Conservation (phyloP, 345 rosid genomes). For the Moricandia moricandioides region DNA sequence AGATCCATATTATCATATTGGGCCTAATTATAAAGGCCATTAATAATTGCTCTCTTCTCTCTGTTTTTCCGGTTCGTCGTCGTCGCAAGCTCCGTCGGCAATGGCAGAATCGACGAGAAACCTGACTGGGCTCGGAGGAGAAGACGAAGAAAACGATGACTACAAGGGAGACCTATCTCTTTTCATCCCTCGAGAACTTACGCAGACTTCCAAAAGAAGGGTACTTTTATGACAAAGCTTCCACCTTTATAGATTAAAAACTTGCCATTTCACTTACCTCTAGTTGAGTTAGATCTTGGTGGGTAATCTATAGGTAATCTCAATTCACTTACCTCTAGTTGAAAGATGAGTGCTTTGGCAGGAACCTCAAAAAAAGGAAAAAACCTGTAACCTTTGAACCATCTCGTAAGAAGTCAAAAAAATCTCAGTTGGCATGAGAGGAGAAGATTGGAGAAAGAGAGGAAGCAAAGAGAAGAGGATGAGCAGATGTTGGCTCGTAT, state of each 20-base stretch:
- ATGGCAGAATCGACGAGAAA: slow-evolving; percentile 32
- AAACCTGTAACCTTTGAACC: slow-evolving; percentile 36
- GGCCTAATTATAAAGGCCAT: slow-evolving; percentile 7
- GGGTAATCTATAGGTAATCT: neutral
- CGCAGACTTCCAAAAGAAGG: neutral
- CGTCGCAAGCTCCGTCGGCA: slow-evolving; percentile 17
- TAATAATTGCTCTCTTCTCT: neutral
- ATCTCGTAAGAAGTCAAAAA: slow-evolving; percentile 57
- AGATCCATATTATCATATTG: neutral
- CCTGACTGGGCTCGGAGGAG: slow-evolving; percentile 25
- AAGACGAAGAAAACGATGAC: neutral
- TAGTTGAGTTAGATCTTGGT: neutral
- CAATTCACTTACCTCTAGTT: neutral
- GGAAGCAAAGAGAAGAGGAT: slow-evolving; percentile 72
- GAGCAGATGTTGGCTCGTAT: slow-evolving; percentile 62
- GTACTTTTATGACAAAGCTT: neutral
- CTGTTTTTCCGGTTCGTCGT: neutral
- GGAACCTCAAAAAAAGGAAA: slow-evolving; percentile 38
- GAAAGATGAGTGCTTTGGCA: slow-evolving; percentile 21
- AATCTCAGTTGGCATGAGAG: neutral
- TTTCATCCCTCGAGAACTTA: slow-evolving; percentile 22
- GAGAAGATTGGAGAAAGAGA: slow-evolving; percentile 68
- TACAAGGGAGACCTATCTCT: slow-evolving; percentile 79
- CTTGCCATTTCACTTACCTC: neutral
- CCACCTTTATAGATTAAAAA: neutral